Evolutionary conservation across 306 rosid species (phyloP).

Genomic region (Oxytropis ochrocephala): DNA sequence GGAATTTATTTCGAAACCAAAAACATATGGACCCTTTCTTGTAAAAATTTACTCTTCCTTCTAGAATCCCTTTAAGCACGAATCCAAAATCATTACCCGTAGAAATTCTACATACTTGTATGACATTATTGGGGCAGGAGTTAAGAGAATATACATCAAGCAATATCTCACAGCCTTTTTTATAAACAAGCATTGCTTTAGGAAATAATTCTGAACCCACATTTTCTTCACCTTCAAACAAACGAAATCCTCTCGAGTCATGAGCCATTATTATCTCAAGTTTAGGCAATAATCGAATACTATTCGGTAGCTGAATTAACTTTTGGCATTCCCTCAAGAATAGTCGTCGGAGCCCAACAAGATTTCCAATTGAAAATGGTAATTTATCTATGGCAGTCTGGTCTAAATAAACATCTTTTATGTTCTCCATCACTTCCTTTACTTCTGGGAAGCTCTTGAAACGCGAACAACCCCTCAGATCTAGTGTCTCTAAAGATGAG

Average conservation of each 20-base stretch:
- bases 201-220: not conserved
- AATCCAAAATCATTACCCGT: too few species aligned
- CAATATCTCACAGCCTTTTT: not conserved
- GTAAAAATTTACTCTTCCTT: not conserved
- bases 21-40: not conserved
- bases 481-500: conserved; percentile 13
- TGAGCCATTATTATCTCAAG: not conserved
- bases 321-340: not conserved
- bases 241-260: not conserved
- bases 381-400: not conserved
- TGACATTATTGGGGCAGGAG: too few species aligned
- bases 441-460: conserved; percentile 5
- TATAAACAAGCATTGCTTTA: not conserved
- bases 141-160: not conserved
- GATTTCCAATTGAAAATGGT: conserved; percentile 4
- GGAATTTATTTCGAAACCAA: not conserved
- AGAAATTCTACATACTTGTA: too few species aligned
- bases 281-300: not conserved
- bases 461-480: not conserved
- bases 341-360: not conserved
- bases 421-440: conserved; percentile 4
- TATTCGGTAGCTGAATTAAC: not conserved
- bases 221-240: not conserved
- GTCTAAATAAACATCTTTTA: not conserved
- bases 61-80: not conserved